Percentiles rank a stretch among this genome's conserved stretches.
phyloP scores from a whole-genome alignment of 768 basidiomycete species.

The Pleurotus sapidus region DNA sequence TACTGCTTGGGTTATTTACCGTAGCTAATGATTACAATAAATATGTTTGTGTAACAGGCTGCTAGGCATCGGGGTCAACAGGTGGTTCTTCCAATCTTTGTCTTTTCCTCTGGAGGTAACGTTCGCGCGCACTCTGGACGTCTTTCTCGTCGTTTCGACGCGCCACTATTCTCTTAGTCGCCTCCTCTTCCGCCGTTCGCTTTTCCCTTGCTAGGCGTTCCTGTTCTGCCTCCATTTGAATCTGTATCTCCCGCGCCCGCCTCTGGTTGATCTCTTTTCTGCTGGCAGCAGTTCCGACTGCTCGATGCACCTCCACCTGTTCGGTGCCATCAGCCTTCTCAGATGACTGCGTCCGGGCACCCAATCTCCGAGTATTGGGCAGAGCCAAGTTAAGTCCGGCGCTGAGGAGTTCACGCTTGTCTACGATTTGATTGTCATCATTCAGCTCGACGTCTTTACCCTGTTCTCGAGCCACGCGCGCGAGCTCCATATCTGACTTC shows the following conservation, averaged over 20 bases:
- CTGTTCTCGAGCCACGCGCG: slow-evolving; percentile 60
- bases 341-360: slow-evolving; percentile 32
- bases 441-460: slow-evolving; percentile 92
- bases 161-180: slow-evolving; percentile 60
- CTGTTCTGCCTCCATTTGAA: slow-evolving; percentile 76
- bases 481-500: slow-evolving; percentile 73
- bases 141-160: slow-evolving; percentile 77
- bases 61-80: slow-evolving; percentile 9
- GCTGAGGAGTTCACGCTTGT: slow-evolving; percentile 87
- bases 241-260: slow-evolving; percentile 70
- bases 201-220: slow-evolving; percentile 54
- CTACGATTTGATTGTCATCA: slow-evolving; percentile 96
- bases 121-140: slow-evolving; percentile 68
- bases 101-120: slow-evolving; percentile 80
- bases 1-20: no score
- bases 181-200: slow-evolving; percentile 59
- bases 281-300: slow-evolving; percentile 81
- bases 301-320: slow-evolving; percentile 55
- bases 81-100: slow-evolving; percentile 55
- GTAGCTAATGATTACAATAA: no score
- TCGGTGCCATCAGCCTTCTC: slow-evolving; percentile 21
- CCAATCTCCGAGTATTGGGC: slow-evolving; percentile 74
- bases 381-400: slow-evolving; percentile 91
- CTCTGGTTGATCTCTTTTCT: slow-evolving; percentile 82
- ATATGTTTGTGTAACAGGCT: no score